Evolutionary conservation across 2,329 filamentous ascomycete species (phyloP).

Genomic region (Camillea tinctor): DNA sequence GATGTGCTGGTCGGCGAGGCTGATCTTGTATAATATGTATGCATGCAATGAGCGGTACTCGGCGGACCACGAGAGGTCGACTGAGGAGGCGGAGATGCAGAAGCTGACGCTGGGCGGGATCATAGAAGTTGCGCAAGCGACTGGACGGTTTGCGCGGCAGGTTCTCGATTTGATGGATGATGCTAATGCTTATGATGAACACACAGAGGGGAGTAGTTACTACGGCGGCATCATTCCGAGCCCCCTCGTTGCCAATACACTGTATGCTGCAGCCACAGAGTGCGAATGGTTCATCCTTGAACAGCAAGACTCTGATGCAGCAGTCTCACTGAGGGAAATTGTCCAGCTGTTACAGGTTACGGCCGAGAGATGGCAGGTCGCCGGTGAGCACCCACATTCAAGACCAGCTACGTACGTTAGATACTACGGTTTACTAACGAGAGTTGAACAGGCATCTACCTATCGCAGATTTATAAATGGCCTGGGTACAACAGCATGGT

Average conservation of each 20-base stretch:
- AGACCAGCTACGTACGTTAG: no score
- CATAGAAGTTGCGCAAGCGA: conserved; percentile 2
- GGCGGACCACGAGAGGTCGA: conserved; percentile 12
- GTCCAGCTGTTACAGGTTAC: conserved; percentile 11
- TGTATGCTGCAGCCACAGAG: conserved; percentile 14
- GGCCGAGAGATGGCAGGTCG: conserved; percentile 16
- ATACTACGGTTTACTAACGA: not conserved
- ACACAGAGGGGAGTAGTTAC: not conserved
- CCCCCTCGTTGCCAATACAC: conserved; percentile 16
- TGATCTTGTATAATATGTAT: conserved; percentile 17
- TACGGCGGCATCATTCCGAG: not conserved
- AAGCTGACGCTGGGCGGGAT: conserved; percentile 12
- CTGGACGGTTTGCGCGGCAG: not conserved
- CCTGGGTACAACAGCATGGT: conserved; percentile 14
- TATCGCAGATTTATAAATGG: conserved; percentile 17
- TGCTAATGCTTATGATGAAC: not conserved
- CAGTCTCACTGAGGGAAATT: conserved; percentile 13
- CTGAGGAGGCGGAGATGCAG: conserved; percentile 20
- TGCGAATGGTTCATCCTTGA: conserved; percentile 19
- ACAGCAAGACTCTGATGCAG: conserved; percentile 9
- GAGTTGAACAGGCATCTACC: conserved; percentile 6
- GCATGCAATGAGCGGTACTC: conserved; percentile 20
- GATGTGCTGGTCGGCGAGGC: conserved; percentile 16
- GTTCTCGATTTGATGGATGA: not conserved
- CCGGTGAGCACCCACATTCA: conserved; percentile 8